These are phyloP conservation scores for Colletotrichum spaethianum DNA, from an alignment of 2,329 filamentous ascomycete species.

Conservation along the genomic window DNA sequence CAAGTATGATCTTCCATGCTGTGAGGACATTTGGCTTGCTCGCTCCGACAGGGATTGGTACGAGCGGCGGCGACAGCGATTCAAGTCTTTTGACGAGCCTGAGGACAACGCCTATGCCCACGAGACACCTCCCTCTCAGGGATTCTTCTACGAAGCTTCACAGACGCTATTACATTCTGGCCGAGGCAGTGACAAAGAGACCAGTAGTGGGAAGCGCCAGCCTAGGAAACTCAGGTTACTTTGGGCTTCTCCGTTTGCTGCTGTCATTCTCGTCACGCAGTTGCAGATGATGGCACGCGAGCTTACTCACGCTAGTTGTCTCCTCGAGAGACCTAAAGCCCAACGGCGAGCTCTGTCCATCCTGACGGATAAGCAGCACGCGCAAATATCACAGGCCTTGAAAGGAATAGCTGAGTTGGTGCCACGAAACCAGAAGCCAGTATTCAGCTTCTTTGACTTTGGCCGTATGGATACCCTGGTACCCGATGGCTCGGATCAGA, in stretches of 20 bases:
- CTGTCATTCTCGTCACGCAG: slow-evolving; percentile 30
- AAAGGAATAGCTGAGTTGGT: slow-evolving; percentile 26
- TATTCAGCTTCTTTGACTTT: slow-evolving; percentile 31
- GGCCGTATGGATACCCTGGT: slow-evolving; percentile 22
- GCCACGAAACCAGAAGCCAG: slow-evolving; percentile 13
- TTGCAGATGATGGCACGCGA: slow-evolving; percentile 31
- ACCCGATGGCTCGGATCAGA: slow-evolving; percentile 8
- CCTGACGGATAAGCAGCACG: slow-evolving; percentile 27
- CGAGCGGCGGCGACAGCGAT: slow-evolving; percentile 18
- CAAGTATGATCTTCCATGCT: slow-evolving; percentile 32
- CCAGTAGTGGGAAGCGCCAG: neutral
- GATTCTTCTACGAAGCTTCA: slow-evolving; percentile 27
- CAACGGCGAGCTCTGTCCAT: slow-evolving; percentile 24
- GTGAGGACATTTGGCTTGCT: slow-evolving; percentile 28
- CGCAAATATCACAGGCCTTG: slow-evolving; percentile 19
- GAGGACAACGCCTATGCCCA: slow-evolving; percentile 23
- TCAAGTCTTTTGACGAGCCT: slow-evolving; percentile 31
- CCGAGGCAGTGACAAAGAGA: neutral
- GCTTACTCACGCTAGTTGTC: slow-evolving; percentile 26
- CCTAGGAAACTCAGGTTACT: slow-evolving; percentile 23
- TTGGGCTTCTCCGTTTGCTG: slow-evolving; percentile 26
- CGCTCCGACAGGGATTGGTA: slow-evolving; percentile 23
- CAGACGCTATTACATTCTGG: slow-evolving; percentile 14
- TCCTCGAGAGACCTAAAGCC: slow-evolving; percentile 17
- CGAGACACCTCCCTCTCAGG: slow-evolving; percentile 22